These are phyloP conservation scores for Neofusicoccum kwambonambiense DNA, from an alignment of 2,329 filamentous ascomycete genomes.

Conservation along the genomic window DNA sequence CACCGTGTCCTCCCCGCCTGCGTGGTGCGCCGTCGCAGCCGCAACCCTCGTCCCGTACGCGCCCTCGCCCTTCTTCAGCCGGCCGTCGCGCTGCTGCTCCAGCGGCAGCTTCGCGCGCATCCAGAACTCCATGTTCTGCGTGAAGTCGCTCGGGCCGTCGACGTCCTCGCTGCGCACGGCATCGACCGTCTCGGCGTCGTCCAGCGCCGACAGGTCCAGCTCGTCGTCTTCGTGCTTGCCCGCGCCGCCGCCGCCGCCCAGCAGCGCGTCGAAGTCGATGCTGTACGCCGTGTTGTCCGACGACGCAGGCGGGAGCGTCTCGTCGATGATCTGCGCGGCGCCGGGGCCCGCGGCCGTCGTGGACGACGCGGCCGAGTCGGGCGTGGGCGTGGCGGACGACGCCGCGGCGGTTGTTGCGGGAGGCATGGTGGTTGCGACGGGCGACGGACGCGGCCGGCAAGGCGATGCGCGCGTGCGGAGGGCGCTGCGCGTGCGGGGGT, in stretches of 20 bases:
- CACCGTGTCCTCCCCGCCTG: constrained; percentile 22
- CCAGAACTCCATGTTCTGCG: constrained; percentile 45
- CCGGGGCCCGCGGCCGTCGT: background rate
- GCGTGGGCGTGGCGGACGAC: background rate
- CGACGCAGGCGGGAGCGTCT: background rate
- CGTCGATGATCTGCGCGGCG: background rate
- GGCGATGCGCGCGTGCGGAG: too few relatives aligned
- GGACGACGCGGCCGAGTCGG: background rate
- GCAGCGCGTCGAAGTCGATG: constrained; percentile 39
- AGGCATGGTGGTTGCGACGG: too few relatives aligned
- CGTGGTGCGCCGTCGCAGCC: background rate
- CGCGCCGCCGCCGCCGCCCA: constrained; percentile 22
- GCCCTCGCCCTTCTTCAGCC: background rate
- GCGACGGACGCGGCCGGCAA: too few relatives aligned
- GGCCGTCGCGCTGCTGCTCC: background rate
- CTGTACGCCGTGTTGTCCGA: constrained; percentile 28
- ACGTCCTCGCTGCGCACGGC: constrained; percentile 40
- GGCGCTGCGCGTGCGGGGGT: too few relatives aligned
- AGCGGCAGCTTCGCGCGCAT: constrained; percentile 37
- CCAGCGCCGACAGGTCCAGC: constrained; percentile 28
- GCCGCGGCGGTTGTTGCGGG: background rate
- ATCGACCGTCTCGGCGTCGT: constrained; percentile 33
- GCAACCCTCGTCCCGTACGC: background rate
- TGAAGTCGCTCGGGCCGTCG: constrained; percentile 43
- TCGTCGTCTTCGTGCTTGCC: constrained; percentile 27